A percentile compares a stretch with the other conserved stretches of the same genome.
Evolutionary conservation across 164 flowering plant species (phyloP).

Genomic region (Kingdonia uniflora): DNA sequence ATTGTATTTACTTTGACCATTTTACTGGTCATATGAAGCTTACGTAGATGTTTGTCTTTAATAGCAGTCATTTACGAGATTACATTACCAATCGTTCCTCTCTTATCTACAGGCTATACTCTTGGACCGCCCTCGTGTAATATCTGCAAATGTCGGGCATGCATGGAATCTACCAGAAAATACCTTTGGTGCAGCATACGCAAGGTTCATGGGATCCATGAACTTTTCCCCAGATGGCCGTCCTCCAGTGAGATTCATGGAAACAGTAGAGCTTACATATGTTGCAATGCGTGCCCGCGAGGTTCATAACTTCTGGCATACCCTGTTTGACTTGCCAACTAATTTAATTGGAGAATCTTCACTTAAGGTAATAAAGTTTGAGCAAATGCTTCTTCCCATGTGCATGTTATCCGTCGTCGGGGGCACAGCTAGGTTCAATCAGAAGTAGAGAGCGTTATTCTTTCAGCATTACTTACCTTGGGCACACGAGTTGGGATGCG

Average conservation of each 20-base stretch:
- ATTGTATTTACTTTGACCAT: no score
- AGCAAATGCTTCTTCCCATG: constrained; percentile 97
- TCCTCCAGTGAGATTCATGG: constrained; percentile 76
- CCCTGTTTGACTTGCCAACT: constrained; percentile 84
- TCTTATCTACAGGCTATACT: constrained; percentile 48
- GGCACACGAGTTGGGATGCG: constrained; percentile 64
- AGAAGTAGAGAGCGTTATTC: constrained; percentile 61
- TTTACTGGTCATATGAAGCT: no score
- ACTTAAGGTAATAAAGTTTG: constrained; percentile 86
- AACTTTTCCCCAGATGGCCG: constrained; percentile 94
- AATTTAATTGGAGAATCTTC: constrained; percentile 92
- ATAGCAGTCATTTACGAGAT: no score
- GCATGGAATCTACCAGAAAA: constrained; percentile 88
- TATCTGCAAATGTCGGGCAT: constrained; percentile 64
- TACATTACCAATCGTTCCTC: background rate
- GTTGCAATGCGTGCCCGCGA: constrained; percentile 87
- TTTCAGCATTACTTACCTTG: constrained; percentile 78
- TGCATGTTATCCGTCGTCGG: constrained; percentile 75
- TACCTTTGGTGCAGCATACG: constrained; percentile 97
- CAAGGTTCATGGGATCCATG: constrained; percentile 90
- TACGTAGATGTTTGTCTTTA: no score
- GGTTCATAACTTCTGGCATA: constrained; percentile 97
- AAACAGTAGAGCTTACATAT: constrained; percentile 82
- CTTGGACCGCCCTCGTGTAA: constrained; percentile 75
- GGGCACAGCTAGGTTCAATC: constrained; percentile 67